These are phyloP conservation scores for Exophiala oligosperma DNA, from an alignment of 2,329 filamentous ascomycete species.

Conservation along the genomic window DNA sequence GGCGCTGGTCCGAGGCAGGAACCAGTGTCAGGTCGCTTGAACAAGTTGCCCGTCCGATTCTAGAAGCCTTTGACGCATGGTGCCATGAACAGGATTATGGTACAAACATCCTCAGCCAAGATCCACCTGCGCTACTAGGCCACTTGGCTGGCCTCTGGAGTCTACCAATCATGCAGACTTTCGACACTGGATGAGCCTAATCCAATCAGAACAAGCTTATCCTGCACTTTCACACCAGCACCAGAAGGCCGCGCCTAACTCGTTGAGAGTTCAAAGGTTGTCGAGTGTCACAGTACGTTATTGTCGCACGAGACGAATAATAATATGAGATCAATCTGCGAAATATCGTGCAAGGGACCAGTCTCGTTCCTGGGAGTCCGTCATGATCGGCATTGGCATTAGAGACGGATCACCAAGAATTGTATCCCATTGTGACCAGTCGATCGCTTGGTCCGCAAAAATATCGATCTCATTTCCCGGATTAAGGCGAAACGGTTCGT, in stretches of 20 bases:
- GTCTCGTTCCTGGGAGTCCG: background rate
- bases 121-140: too few species aligned
- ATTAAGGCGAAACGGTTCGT: background rate
- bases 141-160: too few species aligned
- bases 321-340: background rate
- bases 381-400: background rate
- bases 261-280: too few species aligned
- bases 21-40: background rate
- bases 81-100: too few species aligned
- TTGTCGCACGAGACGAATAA: too few species aligned
- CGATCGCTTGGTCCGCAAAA: background rate
- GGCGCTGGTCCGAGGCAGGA: constrained; percentile 1
- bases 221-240: too few species aligned
- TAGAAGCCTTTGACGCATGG: background rate
- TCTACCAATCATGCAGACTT: too few species aligned
- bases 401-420: background rate
- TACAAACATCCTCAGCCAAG: too few species aligned
- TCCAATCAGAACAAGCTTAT: too few species aligned
- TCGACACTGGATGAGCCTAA: too few species aligned
- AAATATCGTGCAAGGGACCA: background rate
- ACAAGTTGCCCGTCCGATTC: background rate
- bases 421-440: background rate
- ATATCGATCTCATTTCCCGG: background rate
- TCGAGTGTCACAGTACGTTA: too few species aligned
- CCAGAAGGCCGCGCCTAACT: too few species aligned